Conservation (phyloP, 805 yeast genomes). For the Ogataea haglerorum region DNA sequence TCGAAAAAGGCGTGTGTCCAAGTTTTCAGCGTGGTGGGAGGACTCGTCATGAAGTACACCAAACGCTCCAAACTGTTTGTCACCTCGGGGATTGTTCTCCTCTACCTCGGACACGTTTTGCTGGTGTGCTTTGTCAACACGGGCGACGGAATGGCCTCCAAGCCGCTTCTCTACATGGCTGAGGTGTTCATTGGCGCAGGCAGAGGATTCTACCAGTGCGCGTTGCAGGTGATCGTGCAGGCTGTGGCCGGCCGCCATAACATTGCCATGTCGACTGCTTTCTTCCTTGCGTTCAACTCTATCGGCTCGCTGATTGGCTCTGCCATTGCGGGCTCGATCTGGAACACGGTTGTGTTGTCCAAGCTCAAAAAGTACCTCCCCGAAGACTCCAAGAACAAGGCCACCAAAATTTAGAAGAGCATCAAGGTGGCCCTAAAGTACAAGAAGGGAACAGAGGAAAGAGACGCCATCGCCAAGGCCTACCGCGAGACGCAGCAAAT, state of each 20-base stretch:
- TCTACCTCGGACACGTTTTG: background rate
- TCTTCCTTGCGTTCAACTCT: constrained; percentile 3
- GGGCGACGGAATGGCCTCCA: background rate
- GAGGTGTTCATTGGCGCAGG: constrained; percentile 5
- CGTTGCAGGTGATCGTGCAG: constrained; percentile 6
- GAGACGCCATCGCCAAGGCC: constrained; percentile 1
- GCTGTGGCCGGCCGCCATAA: constrained; percentile 3
- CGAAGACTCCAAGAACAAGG: background rate
- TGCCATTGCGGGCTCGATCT: constrained; percentile 2
- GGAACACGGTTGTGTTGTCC: constrained; percentile 2
- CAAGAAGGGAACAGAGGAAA: constrained; percentile 1
- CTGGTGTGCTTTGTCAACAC: constrained; percentile 2
- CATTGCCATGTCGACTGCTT: constrained; percentile 3
- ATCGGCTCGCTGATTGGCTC: constrained; percentile 4
- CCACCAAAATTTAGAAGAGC: constrained; percentile 3
- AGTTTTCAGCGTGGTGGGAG: constrained; percentile 3
- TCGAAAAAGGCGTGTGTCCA: constrained; percentile 6
- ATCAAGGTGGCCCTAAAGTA: constrained; percentile 2
- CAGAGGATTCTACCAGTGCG: constrained; percentile 2
- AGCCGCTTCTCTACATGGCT: constrained; percentile 2
- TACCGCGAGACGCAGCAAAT: constrained; percentile 5
- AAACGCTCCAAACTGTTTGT: constrained; percentile 2
- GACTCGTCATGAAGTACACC: constrained; percentile 3
- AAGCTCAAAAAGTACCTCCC: constrained; percentile 3
- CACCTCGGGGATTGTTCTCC: background rate